Conservation (phyloP, 805 yeast species). For the Debaryomyces tyrocola region DNA sequence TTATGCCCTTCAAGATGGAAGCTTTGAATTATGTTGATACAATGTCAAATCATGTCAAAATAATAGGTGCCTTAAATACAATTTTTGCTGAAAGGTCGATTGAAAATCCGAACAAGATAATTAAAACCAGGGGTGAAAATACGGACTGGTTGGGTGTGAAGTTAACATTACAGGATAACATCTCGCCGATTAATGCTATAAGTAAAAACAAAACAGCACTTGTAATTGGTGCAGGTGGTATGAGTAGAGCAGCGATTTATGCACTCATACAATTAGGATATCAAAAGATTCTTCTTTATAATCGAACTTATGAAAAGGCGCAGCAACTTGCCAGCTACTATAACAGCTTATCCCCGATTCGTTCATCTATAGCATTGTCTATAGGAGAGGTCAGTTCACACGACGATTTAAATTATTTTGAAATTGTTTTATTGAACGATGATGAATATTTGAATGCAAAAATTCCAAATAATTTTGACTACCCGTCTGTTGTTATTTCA, state of each 20-base stretch:
- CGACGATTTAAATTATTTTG: conserved; percentile 1
- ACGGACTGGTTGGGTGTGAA: conserved; percentile 18
- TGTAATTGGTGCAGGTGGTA: conserved; percentile 17
- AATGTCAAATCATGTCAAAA: conserved; percentile 12
- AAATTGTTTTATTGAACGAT: conserved; percentile 1
- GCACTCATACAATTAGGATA: conserved; percentile 14
- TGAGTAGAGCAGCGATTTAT: conserved; percentile 16
- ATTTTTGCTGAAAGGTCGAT: conserved; percentile 10
- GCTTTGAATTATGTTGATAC: conserved; percentile 11
- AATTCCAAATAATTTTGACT: conserved; percentile 3
- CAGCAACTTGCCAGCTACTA: conserved; percentile 7
- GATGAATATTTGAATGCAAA: background rate
- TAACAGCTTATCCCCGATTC: conserved; percentile 8
- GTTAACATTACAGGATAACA: conserved; percentile 5
- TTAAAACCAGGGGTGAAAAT: conserved; percentile 13
- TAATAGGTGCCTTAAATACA: conserved; percentile 14
- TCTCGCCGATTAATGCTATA: conserved; percentile 17
- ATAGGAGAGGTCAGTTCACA: background rate
- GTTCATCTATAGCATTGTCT: background rate
- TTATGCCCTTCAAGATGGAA: conserved; percentile 13
- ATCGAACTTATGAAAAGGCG: conserved; percentile 8
- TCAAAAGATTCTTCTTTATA: conserved; percentile 11
- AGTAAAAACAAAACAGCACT: conserved; percentile 12
- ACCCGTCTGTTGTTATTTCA: conserved; percentile 10
- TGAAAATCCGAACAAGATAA: conserved; percentile 9